Evolutionary conservation across 768 basidiomycete species (phyloP).

Genomic region (Lentinula aciculospora): DNA sequence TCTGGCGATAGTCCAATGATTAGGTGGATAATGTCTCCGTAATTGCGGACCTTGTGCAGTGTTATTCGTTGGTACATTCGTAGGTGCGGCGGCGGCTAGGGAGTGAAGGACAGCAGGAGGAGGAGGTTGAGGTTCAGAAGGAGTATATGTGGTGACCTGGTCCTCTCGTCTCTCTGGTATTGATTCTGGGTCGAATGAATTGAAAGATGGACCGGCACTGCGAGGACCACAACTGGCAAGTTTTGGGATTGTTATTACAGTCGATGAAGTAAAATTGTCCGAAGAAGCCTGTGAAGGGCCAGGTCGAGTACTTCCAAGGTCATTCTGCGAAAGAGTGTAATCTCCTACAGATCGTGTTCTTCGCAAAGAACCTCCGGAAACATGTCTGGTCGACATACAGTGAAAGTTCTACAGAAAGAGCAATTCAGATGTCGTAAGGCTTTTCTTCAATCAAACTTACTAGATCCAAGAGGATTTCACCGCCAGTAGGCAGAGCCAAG

Average conservation of each 20-base stretch:
- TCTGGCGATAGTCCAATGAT: slow-evolving; percentile 19
- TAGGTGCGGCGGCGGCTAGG: not conserved
- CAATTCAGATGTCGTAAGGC: not conserved
- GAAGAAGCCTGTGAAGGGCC: not conserved
- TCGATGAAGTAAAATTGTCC: not conserved
- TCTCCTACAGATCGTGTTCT: slow-evolving; percentile 35
- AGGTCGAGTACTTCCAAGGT: not conserved
- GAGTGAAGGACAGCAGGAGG: not conserved
- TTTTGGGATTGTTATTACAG: not conserved
- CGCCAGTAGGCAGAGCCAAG: too few relatives aligned
- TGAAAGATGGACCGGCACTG: slow-evolving; percentile 4
- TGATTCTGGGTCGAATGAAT: not conserved
- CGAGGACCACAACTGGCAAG: not conserved
- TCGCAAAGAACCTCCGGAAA: slow-evolving; percentile 23
- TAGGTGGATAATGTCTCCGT: slow-evolving; percentile 13
- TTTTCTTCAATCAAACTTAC: not conserved
- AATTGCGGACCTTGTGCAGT: not conserved
- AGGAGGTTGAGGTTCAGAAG: not conserved
- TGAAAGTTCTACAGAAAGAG: not conserved
- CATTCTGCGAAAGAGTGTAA: slow-evolving; percentile 16
- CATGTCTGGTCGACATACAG: not conserved
- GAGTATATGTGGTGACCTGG: too few relatives aligned
- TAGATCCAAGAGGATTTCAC: not conserved
- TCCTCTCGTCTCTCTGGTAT: not conserved
- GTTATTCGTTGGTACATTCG: not conserved